Conservation (phyloP, 1,139 yeast genomes). For the Sugiyamaella xylanicola region DNA sequence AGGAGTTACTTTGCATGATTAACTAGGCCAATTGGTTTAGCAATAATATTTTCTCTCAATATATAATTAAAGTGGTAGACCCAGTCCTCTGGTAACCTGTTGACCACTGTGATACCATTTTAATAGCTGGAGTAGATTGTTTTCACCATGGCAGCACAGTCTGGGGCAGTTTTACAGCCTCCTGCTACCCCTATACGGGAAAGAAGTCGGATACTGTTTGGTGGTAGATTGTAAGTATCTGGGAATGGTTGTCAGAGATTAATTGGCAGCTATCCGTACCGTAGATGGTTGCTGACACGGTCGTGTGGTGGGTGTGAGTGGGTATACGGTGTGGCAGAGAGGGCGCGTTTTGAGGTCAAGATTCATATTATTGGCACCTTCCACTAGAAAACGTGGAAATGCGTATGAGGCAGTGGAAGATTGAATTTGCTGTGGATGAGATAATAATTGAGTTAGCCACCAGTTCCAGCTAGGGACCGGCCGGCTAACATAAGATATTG, state of each 20-base stretch:
- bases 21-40: not conserved
- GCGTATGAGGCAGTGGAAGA: too few species aligned
- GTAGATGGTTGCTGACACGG: too few species aligned
- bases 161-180: slow-evolving; percentile 6
- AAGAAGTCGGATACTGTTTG: slow-evolving; percentile 1
- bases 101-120: not conserved
- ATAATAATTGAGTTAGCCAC: too few species aligned
- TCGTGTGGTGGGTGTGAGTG: too few species aligned
- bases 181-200: slow-evolving; percentile 10
- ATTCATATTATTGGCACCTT: too few species aligned
- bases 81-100: not conserved
- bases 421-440: too few species aligned
- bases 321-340: too few species aligned
- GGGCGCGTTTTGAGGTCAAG: too few species aligned
- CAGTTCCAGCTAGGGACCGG: too few species aligned
- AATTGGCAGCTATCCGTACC: too few species aligned
- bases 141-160: not conserved
- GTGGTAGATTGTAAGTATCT: slow-evolving; percentile 10
- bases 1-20: not conserved
- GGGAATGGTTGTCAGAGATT: not conserved
- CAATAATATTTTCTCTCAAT: not conserved
- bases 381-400: too few species aligned
- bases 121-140: not conserved
- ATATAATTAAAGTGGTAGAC: slow-evolving; percentile 1
- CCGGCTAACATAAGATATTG: too few species aligned